Evolutionary conservation across 805 yeast genomes (phyloP).

Genomic region (Candida argentea): DNA sequence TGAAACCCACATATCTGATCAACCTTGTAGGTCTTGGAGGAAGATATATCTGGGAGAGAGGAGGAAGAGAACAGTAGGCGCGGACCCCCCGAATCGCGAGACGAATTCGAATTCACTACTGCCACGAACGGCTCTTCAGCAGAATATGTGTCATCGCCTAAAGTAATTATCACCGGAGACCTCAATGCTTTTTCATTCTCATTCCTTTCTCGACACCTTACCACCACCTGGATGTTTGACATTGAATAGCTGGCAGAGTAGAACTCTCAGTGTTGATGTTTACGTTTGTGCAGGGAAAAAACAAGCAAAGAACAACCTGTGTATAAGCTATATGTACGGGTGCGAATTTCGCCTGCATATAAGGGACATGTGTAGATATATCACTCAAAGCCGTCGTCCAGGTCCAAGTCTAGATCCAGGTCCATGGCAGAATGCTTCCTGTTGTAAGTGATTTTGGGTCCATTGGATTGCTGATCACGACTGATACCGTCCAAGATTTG

Average conservation of each 20-base stretch:
- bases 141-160: constrained; percentile 25
- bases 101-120: constrained; percentile 10
- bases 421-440: constrained; percentile 5
- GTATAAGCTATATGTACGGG: background rate
- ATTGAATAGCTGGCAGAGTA: constrained; percentile 6
- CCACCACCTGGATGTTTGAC: constrained; percentile 41
- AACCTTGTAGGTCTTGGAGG: constrained; percentile 50
- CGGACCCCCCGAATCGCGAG: constrained; percentile 13
- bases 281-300: background rate
- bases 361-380: background rate
- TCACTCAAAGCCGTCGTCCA: constrained; percentile 8
- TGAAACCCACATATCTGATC: constrained; percentile 80
- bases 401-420: constrained; percentile 7
- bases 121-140: constrained; percentile 11
- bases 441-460: constrained; percentile 48
- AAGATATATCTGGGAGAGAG: constrained; percentile 4
- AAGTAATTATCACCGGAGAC: constrained; percentile 37
- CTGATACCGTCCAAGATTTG: constrained; percentile 76
- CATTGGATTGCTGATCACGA: constrained; percentile 50
- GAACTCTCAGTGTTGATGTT: constrained; percentile 2
- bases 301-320: background rate
- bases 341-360: background rate
- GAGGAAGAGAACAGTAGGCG: no score
- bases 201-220: constrained; percentile 45
- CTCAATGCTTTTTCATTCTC: constrained; percentile 32